These are phyloP conservation scores for Metschnikowia baotianmanensis DNA, from an alignment of 805 yeast genomes.

Conservation along the genomic window DNA sequence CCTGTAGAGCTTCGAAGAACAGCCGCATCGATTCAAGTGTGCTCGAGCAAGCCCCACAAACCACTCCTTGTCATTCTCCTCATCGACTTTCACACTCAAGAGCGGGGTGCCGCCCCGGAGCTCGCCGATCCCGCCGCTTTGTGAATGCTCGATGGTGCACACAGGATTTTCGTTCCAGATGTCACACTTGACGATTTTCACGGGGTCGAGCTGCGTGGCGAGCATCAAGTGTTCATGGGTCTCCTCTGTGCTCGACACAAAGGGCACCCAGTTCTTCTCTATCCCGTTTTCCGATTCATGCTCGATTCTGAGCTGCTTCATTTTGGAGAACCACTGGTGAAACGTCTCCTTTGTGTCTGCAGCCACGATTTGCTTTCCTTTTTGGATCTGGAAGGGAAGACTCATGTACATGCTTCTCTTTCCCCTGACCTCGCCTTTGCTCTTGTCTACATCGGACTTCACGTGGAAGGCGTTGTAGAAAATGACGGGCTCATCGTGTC, in stretches of 20 bases:
- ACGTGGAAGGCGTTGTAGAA: slow-evolving; percentile 35
- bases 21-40: slow-evolving; percentile 42
- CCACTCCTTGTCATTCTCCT: slow-evolving; percentile 23
- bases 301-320: slow-evolving; percentile 9
- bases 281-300: slow-evolving; percentile 9
- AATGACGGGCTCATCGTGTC: slow-evolving; percentile 46
- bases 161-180: slow-evolving; percentile 21
- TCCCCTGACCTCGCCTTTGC: not conserved
- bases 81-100: slow-evolving; percentile 17
- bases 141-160: slow-evolving; percentile 18
- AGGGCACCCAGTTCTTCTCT: slow-evolving; percentile 40
- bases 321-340: slow-evolving; percentile 6
- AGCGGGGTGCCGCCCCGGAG: slow-evolving; percentile 24
- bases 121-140: slow-evolving; percentile 17
- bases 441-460: not conserved
- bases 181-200: slow-evolving; percentile 29
- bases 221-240: slow-evolving; percentile 29
- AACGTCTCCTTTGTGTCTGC: not conserved
- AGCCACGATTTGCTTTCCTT: slow-evolving; percentile 7
- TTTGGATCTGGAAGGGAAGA: slow-evolving; percentile 19
- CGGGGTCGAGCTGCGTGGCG: slow-evolving; percentile 33
- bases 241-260: slow-evolving; percentile 27
- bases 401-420: slow-evolving; percentile 11
- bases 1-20: slow-evolving; percentile 42
- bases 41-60: slow-evolving; percentile 49